Conservation (phyloP, 163 green algal genomes). For the Volvox carteri region DNA sequence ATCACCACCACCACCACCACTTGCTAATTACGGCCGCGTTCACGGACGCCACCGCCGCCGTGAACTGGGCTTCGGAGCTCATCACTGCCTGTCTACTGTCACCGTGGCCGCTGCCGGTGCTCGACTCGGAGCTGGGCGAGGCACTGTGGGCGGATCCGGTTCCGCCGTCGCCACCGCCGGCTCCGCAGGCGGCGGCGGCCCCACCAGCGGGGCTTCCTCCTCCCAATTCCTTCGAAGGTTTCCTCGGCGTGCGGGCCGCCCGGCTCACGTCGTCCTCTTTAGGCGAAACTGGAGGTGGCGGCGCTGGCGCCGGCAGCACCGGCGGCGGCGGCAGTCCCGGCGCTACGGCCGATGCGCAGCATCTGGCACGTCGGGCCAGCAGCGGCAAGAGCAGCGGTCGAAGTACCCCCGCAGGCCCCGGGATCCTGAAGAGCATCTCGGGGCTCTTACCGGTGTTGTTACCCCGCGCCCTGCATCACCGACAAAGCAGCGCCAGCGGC, state of each 20-base stretch:
- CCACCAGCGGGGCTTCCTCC: background rate
- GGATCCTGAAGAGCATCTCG: background rate
- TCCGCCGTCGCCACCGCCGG: background rate
- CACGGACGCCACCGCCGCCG: background rate
- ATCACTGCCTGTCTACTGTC: background rate
- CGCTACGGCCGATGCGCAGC: background rate
- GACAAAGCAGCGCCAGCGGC: too few species aligned
- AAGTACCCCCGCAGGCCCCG: background rate
- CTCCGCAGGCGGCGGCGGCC: background rate
- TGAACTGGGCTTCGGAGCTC: background rate
- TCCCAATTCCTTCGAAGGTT: background rate
- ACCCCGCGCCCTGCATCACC: too few species aligned
- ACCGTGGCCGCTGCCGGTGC: background rate
- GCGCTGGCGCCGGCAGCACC: too few species aligned
- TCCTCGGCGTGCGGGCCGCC: background rate
- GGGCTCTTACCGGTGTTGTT: too few species aligned
- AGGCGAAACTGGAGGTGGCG: background rate
- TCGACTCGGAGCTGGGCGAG: slow-evolving; percentile 8
- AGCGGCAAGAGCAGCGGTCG: background rate
- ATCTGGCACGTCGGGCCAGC: background rate
- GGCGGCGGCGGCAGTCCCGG: background rate
- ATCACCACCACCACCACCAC: too few species aligned
- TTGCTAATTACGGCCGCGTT: slow-evolving; percentile 19
- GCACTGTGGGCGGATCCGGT: slow-evolving; percentile 1
- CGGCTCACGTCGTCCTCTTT: background rate